These are phyloP conservation scores for Phaeosphaeria sp. DNA, from an alignment of 2,329 filamentous ascomycete genomes.

Conservation along the genomic window DNA sequence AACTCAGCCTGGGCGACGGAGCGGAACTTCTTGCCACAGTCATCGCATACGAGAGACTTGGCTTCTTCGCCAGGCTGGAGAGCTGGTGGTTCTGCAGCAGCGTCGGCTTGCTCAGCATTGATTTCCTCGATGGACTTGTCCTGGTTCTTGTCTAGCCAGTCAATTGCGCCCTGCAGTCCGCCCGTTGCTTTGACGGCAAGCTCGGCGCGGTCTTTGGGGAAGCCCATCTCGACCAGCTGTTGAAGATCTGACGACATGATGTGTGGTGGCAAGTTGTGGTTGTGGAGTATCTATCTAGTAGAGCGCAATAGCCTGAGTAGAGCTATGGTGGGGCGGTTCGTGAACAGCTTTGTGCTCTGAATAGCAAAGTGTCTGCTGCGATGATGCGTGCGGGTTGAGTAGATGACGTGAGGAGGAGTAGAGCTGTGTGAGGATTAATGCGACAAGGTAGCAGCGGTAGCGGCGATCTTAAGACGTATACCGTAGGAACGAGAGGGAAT, in stretches of 20 bases:
- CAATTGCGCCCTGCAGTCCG: slow-evolving; percentile 82
- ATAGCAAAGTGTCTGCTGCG: neutral
- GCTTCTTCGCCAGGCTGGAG: slow-evolving; percentile 74
- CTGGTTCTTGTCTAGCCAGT: slow-evolving; percentile 93
- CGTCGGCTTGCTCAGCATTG: slow-evolving; percentile 54
- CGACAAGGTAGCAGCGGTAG: slow-evolving; percentile 15
- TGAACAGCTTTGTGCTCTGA: neutral
- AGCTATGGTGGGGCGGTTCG: slow-evolving; percentile 4
- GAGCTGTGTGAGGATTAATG: slow-evolving; percentile 5
- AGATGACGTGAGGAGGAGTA: slow-evolving; percentile 1
- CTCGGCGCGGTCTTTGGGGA: slow-evolving; percentile 81
- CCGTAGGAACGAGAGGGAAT: slow-evolving; percentile 14
- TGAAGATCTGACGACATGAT: slow-evolving; percentile 63
- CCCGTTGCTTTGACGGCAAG: slow-evolving; percentile 85
- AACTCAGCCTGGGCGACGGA: slow-evolving; percentile 83
- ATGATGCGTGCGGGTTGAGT: slow-evolving; percentile 9
- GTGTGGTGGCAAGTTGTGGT: slow-evolving; percentile 12
- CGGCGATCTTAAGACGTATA: slow-evolving; percentile 10
- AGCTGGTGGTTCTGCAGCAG: slow-evolving; percentile 62
- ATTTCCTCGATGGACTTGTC: slow-evolving; percentile 87
- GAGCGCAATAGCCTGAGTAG: slow-evolving; percentile 1
- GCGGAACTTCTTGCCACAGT: slow-evolving; percentile 90
- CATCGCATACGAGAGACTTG: slow-evolving; percentile 87
- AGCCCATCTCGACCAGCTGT: slow-evolving; percentile 72
- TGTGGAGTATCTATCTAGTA: slow-evolving; percentile 9